These are phyloP conservation scores for Stylosanthes scabra DNA, from an alignment of 331 rosid species.

Conservation along the genomic window DNA sequence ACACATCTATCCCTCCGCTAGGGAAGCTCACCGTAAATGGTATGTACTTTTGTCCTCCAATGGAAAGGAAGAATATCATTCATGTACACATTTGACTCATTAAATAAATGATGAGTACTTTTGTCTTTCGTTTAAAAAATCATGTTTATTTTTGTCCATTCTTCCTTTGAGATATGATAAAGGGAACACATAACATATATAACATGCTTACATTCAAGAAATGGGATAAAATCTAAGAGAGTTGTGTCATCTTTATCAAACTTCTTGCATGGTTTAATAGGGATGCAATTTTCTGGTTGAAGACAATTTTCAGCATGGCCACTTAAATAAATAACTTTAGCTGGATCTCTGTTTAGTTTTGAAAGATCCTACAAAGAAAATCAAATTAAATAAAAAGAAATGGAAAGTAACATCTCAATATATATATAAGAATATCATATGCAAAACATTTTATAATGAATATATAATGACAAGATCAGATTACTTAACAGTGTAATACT, in stretches of 20 bases:
- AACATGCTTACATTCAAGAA: constrained; percentile 82
- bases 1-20: too few relatives aligned
- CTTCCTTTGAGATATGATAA: too few relatives aligned
- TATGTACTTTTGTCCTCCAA: too few relatives aligned
- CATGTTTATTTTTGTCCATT: too few relatives aligned
- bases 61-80: too few relatives aligned
- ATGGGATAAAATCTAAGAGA: constrained; percentile 93
- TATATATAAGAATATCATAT: neutral
- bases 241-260: constrained; percentile 77
- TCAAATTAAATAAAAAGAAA: constrained; percentile 17
- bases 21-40: too few relatives aligned
- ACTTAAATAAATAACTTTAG: constrained; percentile 83
- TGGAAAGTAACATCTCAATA: neutral
- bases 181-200: neutral
- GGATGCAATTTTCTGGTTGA: constrained; percentile 84
- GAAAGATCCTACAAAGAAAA: constrained; percentile 75
- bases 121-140: too few relatives aligned
- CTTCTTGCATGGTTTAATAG: constrained; percentile 81
- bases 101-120: too few relatives aligned
- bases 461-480: constrained; percentile 4
- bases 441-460: neutral
- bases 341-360: constrained; percentile 92
- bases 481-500: constrained; percentile 33
- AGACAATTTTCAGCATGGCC: constrained; percentile 94
- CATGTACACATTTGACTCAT: too few relatives aligned